Evolutionary conservation across 1,139 yeast species (phyloP), one percentile per base, ranked within the genome.

Genomic region (Ogataea hybrid): DNA sequence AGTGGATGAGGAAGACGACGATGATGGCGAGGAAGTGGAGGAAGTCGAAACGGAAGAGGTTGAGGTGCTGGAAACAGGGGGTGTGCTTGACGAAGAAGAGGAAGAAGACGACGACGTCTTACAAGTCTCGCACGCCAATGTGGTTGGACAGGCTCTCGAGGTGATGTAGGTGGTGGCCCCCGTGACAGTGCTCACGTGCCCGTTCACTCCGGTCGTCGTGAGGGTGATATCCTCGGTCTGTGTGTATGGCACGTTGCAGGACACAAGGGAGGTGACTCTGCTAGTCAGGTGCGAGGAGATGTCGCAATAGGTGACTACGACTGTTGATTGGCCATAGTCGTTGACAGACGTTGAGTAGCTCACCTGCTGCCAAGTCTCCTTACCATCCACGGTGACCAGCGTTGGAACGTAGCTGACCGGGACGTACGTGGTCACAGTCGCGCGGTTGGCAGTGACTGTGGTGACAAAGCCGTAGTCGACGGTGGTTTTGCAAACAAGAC

Each of bases 301-400:
- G 21, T 43, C 54, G 39, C 58, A 54, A 18, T 49, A 52, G 17
- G 58, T 54, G 8, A 52, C 47, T 23, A 50, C 41, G 4, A 42
- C 45, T 2, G 46, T 40, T 3, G 43, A 28, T 14, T 38, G 39
- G 8, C 56, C 57, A 23, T 46, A 48, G 14, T 46, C 47, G 28
- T 46, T 31, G 32, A 44, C 46, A 3, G 44, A 39, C n/a, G 47
- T 37, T 4, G 49, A 37, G 20, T 47, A 38, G 25, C 50, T 45
- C 12, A 44, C 41, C 28, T 45, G 39, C 34, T 46, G 37, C 54
- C 57, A 52, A 8, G 42, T 33, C 6, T 42, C 23, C 2, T 36
- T 30, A 8, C 52, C 53, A 10, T 34, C 40, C 3, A 37, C 34
- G n/a, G 53, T 46, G 6, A 54, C 54, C 29, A 50, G 37, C 3